Evolutionary conservation across 2,329 filamentous ascomycete species (phyloP).

Genomic region (Colletotrichum orbiculare): DNA sequence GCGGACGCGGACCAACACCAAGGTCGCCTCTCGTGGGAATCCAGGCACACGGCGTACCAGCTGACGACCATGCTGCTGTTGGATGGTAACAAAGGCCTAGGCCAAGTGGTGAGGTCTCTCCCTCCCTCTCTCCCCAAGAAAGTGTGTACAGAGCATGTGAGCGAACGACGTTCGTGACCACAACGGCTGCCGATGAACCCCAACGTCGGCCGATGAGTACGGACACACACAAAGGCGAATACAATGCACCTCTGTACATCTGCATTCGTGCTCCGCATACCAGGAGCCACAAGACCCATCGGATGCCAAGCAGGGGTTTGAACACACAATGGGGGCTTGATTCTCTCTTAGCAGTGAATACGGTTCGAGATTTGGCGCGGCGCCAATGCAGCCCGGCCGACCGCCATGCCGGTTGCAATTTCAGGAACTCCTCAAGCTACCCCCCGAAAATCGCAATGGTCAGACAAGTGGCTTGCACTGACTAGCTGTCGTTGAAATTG

Average conservation of each 20-base stretch:
- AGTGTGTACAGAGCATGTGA: neutral
- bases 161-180: neutral
- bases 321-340: slow-evolving; percentile 1
- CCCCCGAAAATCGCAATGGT: slow-evolving; percentile 27
- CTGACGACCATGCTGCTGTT: slow-evolving; percentile 22
- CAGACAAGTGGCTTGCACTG: slow-evolving; percentile 35
- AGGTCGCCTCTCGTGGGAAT: slow-evolving; percentile 4
- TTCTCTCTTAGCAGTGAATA: neutral
- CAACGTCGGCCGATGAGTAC: neutral
- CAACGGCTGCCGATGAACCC: slow-evolving; percentile 13
- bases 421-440: neutral
- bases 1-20: slow-evolving; percentile 17
- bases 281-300: slow-evolving; percentile 14
- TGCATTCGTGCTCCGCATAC: too few species aligned
- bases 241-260: neutral
- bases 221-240: neutral
- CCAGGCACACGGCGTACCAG: slow-evolving; percentile 11
- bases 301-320: slow-evolving; percentile 32
- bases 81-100: neutral
- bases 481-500: slow-evolving; percentile 34
- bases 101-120: too few species aligned
- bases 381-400: slow-evolving; percentile 31
- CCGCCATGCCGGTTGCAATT: slow-evolving; percentile 33
- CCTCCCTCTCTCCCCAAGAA: neutral
- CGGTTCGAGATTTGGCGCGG: slow-evolving; percentile 18